A percentile compares a stretch with the other conserved stretches of the same genome.
These are phyloP conservation scores for Leptoxyphium fumago DNA, from an alignment of 2,329 filamentous ascomycete species.

Conservation along the genomic window DNA sequence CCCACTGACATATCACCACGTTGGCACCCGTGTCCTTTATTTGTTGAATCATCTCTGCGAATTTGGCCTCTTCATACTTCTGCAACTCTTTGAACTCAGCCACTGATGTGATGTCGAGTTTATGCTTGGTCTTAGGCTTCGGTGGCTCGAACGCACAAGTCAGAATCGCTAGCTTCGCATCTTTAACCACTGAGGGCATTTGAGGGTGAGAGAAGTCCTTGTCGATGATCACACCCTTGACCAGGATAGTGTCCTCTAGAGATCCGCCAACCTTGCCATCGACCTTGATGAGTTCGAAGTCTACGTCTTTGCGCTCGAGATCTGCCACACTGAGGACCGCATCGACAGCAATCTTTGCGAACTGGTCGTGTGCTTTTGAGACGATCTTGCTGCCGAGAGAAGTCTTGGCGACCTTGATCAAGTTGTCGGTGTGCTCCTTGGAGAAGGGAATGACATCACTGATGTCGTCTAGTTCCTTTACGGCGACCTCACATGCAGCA, in stretches of 20 bases:
- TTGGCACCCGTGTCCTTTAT: slow-evolving; percentile 97
- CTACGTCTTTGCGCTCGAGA: slow-evolving; percentile 88
- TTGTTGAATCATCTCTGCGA: slow-evolving; percentile 95
- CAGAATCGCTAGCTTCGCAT: slow-evolving; percentile 94
- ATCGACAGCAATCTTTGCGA: slow-evolving; percentile 92
- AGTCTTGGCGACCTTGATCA: slow-evolving; percentile 89
- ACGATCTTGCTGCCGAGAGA: slow-evolving; percentile 98
- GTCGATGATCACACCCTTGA: slow-evolving; percentile 97
- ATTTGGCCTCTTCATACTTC: slow-evolving; percentile 89
- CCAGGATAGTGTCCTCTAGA: slow-evolving; percentile 82
- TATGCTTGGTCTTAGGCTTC: slow-evolving; percentile 99
- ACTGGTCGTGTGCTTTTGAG: slow-evolving; percentile 96
- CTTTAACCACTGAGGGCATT: slow-evolving; percentile 89
- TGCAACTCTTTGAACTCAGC: slow-evolving; percentile 98
- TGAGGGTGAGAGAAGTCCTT: slow-evolving; percentile 99
- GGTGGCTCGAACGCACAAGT: slow-evolving; percentile 97
- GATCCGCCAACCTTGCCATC: slow-evolving; percentile 94
- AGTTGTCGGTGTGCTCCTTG: slow-evolving; percentile 64
- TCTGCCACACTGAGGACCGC: slow-evolving; percentile 94
- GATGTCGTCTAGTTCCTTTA: slow-evolving; percentile 82
- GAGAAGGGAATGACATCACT: slow-evolving; percentile 82
- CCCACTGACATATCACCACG: slow-evolving; percentile 97
- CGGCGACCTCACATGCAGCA: slow-evolving; percentile 90
- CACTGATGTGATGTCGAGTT: slow-evolving; percentile 90
- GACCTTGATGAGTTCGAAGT: slow-evolving; percentile 98